These are phyloP conservation scores for Ophiocordyceps camponoti-saundersi DNA, from an alignment of 2,329 filamentous ascomycete genomes.

Conservation along the genomic window DNA sequence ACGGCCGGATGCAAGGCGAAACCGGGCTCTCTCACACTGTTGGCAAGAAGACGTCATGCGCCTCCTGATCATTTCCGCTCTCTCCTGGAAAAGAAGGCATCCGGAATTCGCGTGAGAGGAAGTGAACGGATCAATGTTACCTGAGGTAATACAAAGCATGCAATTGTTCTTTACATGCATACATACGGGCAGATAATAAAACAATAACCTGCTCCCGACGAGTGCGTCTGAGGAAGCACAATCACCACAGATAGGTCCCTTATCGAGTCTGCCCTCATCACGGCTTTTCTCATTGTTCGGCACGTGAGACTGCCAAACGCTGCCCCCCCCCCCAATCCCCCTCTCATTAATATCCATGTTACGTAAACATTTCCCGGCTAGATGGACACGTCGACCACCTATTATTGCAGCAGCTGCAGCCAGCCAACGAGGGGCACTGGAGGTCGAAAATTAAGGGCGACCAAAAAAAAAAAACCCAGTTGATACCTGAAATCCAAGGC, in stretches of 20 bases:
- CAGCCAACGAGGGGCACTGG: background rate
- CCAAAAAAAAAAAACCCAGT: background rate
- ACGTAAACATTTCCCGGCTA: background rate
- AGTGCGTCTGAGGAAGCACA: too few species aligned
- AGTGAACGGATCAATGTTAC: too few species aligned
- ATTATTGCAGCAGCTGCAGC: too few species aligned
- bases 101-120: background rate
- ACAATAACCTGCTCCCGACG: too few species aligned
- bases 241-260: too few species aligned
- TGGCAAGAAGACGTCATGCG: background rate
- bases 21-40: background rate
- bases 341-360: background rate
- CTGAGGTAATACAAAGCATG: too few species aligned
- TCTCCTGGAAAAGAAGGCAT: background rate
- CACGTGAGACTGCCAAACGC: too few species aligned
- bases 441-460: background rate
- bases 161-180: too few species aligned
- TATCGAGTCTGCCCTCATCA: too few species aligned
- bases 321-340: too few species aligned
- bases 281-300: too few species aligned
- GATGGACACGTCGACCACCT: background rate
- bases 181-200: too few species aligned
- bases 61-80: background rate
- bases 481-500: conserved; percentile 6
- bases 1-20: background rate